Evolutionary conservation across 345 rosid genomes (phyloP), one percentile per base, ranked within the genome.

Genomic region (Gossypium anomalum): DNA sequence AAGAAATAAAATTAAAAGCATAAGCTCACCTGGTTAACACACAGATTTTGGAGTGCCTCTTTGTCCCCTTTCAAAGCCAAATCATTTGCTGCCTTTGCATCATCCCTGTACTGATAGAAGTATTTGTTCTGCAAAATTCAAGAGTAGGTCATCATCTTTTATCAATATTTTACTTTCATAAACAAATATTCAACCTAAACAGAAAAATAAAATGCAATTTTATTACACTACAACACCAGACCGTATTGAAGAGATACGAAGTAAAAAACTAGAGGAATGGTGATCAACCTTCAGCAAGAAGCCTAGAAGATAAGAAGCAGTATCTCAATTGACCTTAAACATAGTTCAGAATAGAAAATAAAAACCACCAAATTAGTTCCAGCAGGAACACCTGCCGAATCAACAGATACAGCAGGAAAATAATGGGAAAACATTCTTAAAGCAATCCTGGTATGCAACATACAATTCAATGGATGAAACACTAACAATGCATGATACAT

Each of bases 41-140:
- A 93, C 62, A 85, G 87, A 76, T 64, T 70, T 75, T 86, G 87
- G 19, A 92, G 84, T 75, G 84, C 89, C 75, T 82, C 87, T 81
- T 68, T 81, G 66, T 93, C 83, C 58, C 88, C 83, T 81, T 89
- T 87, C 10, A 64, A 77, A 56, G 86, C 89, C 82, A 90, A 60
- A 60, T 60, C 90, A 83, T 74, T 76, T 29, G 91, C 94, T 66
- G 75, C 80, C 80, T 73, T 87, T 20, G 82, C 70, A 79, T 90
- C 90, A 83, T 86, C 94, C 84, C 77, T 85, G 43, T 60, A 60
- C 44, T 60, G 84, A 82, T 81, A 83, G 70, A 88, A 89, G 70
- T 62, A 48, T 75, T 83, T 84, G 78, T 84, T 89, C 97, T 93
- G 88, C 77, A 84, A 70, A 75, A 78, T 61, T 45, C 71, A 75